These are phyloP conservation scores for Dryas alaskensis DNA, from an alignment of 306 rosid species.

Conservation along the genomic window DNA sequence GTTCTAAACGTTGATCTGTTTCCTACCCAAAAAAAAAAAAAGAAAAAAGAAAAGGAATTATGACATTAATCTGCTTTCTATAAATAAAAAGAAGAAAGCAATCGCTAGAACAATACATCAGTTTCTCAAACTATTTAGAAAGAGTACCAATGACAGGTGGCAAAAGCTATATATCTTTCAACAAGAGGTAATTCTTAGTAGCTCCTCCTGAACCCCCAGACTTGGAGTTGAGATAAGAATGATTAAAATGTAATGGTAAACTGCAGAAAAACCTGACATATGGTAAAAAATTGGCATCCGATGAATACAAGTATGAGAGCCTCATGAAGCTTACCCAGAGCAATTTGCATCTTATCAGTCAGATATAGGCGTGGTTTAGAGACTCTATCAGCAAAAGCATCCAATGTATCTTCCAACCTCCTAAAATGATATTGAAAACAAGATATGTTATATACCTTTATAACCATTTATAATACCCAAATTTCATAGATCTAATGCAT, in stretches of 20 bases:
- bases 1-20: neutral
- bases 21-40: neutral
- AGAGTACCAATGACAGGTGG: too few relatives aligned
- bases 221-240: neutral
- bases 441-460: slow-evolving; percentile 1
- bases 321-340: slow-evolving; percentile 60
- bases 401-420: slow-evolving; percentile 75
- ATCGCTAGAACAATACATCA: neutral
- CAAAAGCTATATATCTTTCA: neutral
- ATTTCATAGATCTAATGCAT: neutral
- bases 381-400: slow-evolving; percentile 88
- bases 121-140: neutral
- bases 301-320: slow-evolving; percentile 5
- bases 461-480: neutral
- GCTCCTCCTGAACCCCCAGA: neutral
- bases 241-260: neutral
- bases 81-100: neutral
- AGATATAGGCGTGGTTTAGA: slow-evolving; percentile 79
- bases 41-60: too few relatives aligned
- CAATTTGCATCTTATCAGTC: slow-evolving; percentile 91
- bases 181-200: slow-evolving; percentile 1
- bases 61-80: too few relatives aligned
- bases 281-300: neutral
- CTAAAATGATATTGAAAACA: slow-evolving; percentile 43
- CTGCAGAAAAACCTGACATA: neutral